These are phyloP conservation scores for Candida sphagnicola DNA, from an alignment of 805 yeast genomes.

Conservation along the genomic window DNA sequence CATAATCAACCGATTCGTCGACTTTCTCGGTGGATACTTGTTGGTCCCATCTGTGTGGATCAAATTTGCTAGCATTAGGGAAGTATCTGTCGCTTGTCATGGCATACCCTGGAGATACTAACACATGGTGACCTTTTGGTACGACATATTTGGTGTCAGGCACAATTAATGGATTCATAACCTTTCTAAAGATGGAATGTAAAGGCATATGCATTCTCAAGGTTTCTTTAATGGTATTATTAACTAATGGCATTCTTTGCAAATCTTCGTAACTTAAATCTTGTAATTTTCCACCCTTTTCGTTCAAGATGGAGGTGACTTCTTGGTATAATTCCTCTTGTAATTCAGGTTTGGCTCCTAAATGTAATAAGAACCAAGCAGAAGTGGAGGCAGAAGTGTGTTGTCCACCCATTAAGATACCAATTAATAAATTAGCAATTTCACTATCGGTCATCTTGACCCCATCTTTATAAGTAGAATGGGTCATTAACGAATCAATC, in stretches of 20 bases:
- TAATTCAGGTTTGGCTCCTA: slow-evolving; percentile 81
- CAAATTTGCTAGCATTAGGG: slow-evolving; percentile 67
- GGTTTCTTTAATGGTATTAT: slow-evolving; percentile 85
- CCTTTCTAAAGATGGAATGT: slow-evolving; percentile 94
- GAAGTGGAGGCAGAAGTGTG: slow-evolving; percentile 96
- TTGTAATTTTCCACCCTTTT: slow-evolving; percentile 39
- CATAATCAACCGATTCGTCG: slow-evolving; percentile 70
- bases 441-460: slow-evolving; percentile 91
- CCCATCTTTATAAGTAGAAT: slow-evolving; percentile 89
- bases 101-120: slow-evolving; percentile 93
- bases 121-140: slow-evolving; percentile 84
- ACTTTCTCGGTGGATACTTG: slow-evolving; percentile 18
- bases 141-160: slow-evolving; percentile 78
- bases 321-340: slow-evolving; percentile 81
- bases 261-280: slow-evolving; percentile 79
- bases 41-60: slow-evolving; percentile 83
- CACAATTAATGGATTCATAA: slow-evolving; percentile 68
- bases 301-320: slow-evolving; percentile 59
- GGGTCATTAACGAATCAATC: slow-evolving; percentile 80
- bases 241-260: slow-evolving; percentile 75
- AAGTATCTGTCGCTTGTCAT: slow-evolving; percentile 73
- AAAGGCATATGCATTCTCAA: slow-evolving; percentile 94
- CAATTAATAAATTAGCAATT: slow-evolving; percentile 89
- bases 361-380: slow-evolving; percentile 89
- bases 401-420: slow-evolving; percentile 98